Evolutionary conservation across 371 early-diverging fungal genomes (phyloP).

Genomic region (Mucor ambiguus): DNA sequence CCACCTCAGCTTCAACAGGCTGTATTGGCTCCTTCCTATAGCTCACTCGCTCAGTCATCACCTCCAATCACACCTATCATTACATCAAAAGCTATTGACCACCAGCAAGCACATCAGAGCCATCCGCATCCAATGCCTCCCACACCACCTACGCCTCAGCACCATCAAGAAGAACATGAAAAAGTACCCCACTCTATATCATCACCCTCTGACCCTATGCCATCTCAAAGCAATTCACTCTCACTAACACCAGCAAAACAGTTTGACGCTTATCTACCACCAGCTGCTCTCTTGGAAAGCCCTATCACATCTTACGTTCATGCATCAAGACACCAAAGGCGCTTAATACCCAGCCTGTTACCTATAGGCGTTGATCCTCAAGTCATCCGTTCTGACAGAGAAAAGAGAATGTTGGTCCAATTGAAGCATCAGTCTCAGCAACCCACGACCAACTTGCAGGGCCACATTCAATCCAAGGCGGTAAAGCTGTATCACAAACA

Average conservation of each 20-base stretch:
- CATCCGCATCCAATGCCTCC: neutral
- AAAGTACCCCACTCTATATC: neutral
- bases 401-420: slow-evolving; percentile 57
- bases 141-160: neutral
- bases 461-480: slow-evolving; percentile 56
- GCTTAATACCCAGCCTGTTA: slow-evolving; percentile 73
- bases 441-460: neutral
- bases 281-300: slow-evolving; percentile 53
- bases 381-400: slow-evolving; percentile 39
- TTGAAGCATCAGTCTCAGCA: slow-evolving; percentile 78
- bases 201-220: neutral
- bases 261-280: slow-evolving; percentile 44
- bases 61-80: slow-evolving; percentile 6
- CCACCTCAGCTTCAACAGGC: slow-evolving; percentile 70
- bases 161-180: neutral
- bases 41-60: neutral
- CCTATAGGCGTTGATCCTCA: slow-evolving; percentile 82
- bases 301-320: slow-evolving; percentile 50
- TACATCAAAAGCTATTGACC: neutral
- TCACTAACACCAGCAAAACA: neutral
- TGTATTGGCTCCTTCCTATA: slow-evolving; percentile 51
- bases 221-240: neutral
- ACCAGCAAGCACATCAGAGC: neutral
- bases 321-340: slow-evolving; percentile 68
- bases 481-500: slow-evolving; percentile 78